phyloP scores from a whole-genome alignment of 345 rosid species.

The Schrenkiella parvula region DNA sequence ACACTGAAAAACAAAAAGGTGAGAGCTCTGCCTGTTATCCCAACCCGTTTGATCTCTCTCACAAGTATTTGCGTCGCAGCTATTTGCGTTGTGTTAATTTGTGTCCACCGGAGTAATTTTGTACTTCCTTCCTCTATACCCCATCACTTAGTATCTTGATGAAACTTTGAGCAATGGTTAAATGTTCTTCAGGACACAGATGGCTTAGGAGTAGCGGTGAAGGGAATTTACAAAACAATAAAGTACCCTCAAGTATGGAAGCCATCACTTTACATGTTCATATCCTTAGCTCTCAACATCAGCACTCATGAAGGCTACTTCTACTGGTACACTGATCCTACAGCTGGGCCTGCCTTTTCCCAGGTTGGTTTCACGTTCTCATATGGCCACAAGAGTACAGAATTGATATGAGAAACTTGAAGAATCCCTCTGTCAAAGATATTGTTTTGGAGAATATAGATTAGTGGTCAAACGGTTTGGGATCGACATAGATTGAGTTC shows the following conservation, averaged over 20 bases:
- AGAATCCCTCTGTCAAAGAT: not conserved
- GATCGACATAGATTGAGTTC: not conserved
- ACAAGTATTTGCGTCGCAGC: not conserved
- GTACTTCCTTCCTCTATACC: not conserved
- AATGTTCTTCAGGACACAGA: conserved; percentile 41
- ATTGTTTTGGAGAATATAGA: not conserved
- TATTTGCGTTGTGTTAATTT: not conserved
- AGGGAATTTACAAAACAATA: conserved; percentile 56
- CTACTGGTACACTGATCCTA: conserved; percentile 82
- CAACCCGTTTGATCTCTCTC: not conserved
- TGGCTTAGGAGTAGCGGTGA: conserved; percentile 43
- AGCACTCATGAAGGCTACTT: conserved; percentile 83
- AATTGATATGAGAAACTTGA: not conserved
- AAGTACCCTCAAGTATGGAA: conserved; percentile 78
- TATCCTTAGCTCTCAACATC: conserved; percentile 67
- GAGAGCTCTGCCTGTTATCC: conserved; percentile 10
- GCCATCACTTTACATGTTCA: conserved; percentile 75
- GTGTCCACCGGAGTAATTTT: not conserved
- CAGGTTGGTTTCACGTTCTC: conserved; percentile 38
- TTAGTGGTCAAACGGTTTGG: not conserved
- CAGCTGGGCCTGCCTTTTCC: conserved; percentile 76
- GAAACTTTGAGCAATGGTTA: not conserved
- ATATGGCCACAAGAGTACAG: not conserved
- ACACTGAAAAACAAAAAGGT: conserved; percentile 49
- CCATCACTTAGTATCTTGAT: conserved; percentile 7